Conservation (phyloP, 129 eudicot genomes). For the Centella asiatica region DNA sequence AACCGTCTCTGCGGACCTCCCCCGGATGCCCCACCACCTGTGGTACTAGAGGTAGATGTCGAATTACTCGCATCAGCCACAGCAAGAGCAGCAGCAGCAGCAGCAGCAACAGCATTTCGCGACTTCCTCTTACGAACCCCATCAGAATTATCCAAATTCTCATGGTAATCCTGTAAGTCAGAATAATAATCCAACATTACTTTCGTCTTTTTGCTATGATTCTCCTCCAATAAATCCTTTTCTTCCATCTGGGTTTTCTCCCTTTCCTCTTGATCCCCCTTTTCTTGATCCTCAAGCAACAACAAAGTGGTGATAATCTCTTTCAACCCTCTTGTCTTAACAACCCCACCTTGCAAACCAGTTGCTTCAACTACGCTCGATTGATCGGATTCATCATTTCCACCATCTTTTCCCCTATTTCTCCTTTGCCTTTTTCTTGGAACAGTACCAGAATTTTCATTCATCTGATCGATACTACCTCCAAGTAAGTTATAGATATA, state of each 20-base stretch:
- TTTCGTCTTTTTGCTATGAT: constrained; percentile 35
- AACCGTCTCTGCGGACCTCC: constrained; percentile 61
- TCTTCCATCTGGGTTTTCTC: constrained; percentile 36
- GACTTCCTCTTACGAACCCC: constrained; percentile 53
- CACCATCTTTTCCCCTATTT: constrained; percentile 12
- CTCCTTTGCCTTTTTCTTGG: constrained; percentile 20
- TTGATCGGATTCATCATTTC: constrained; percentile 5
- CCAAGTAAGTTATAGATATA: constrained; percentile 25
- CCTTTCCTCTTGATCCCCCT: constrained; percentile 40
- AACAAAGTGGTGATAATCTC: constrained; percentile 61
- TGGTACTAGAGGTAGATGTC: not conserved
- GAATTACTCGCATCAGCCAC: constrained; percentile 18
- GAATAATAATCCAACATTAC: constrained; percentile 51
- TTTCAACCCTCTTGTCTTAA: constrained; percentile 52
- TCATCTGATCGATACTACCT: constrained; percentile 40
- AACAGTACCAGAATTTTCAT: constrained; percentile 5
- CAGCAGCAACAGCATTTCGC: constrained; percentile 25
- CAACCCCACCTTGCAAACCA: constrained; percentile 16
- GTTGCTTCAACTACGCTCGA: constrained; percentile 2
- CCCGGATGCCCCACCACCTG: constrained; percentile 9
- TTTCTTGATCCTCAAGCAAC: constrained; percentile 78
- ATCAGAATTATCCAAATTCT: constrained; percentile 28
- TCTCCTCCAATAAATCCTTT: constrained; percentile 31
- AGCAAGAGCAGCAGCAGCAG: constrained; percentile 20
- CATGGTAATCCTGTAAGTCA: constrained; percentile 26